Base-by-base conservation (phyloP, 1,284 basidiomycete species). In the Ustilago curta region DNA sequence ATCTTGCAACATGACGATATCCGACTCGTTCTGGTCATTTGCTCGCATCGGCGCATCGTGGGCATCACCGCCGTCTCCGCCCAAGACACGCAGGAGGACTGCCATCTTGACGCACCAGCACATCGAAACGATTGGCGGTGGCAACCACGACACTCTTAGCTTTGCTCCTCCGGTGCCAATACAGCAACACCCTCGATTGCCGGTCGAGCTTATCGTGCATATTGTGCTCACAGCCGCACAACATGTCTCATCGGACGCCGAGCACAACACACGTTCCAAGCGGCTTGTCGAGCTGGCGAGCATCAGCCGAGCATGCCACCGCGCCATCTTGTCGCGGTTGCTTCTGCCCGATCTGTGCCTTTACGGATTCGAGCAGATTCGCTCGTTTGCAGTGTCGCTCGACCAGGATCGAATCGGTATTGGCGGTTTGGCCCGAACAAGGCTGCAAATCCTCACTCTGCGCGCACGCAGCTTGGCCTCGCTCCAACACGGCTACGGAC, bases 41-140 rank as follows among this genome's bases (percentile, higher is more conserved):
- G 21, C 51, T 43, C 67, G 60, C 3, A 14, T 56, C 9, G 52
- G 51, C 5, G 44, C 48, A n/a, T 51, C 67, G 4, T 65, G 62
- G 62, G 18, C 51, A 8, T 9, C 57, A 14, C 14, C 50, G n/a
- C 25, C 40, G n/a, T 19, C 47, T 29, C n/a, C 49, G 8, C 21
- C 35, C 7, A 63, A 51, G 35, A 37, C 61, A 43, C 57, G 59
- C 16, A 43, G 60, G 8, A 49, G 59, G 19, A 67, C 50, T 9
- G 63, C 59, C 12, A 39, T 68, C n/a, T 55, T 49, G 11, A 68
- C 54, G 19, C 56, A 66, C 29, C 71, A 65, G 50, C 51, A 69
- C 51, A 69, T 74, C 55, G 71, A 74, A 44, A 69, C 66, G 19
- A 74, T 74, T 40, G 71, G 66, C n/a, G 71, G 71, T 19, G 51